phyloP scores from a whole-genome alignment of 176 grass and related monocot genomes.

The Puya raimondii region DNA sequence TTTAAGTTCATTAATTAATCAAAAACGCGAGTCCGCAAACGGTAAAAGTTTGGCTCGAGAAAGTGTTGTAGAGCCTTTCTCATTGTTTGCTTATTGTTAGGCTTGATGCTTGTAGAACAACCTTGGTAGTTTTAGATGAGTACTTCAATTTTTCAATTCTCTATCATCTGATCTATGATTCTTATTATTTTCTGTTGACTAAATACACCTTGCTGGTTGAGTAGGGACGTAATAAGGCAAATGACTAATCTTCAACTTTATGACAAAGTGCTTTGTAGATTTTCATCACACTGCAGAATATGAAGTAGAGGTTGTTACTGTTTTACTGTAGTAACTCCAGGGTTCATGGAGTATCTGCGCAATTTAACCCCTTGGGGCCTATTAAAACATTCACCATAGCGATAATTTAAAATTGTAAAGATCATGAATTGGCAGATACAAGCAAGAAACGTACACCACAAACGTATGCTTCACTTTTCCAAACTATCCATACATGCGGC shows the following conservation, averaged over 20 bases:
- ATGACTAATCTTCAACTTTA: too few species aligned
- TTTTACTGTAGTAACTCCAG: too few species aligned
- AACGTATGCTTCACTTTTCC: too few species aligned
- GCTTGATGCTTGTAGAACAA: neutral
- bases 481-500: too few species aligned
- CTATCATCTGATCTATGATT: neutral
- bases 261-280: too few species aligned
- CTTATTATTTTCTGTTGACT: too few species aligned
- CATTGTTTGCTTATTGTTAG: neutral
- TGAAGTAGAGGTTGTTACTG: too few species aligned
- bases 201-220: neutral
- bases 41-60: neutral
- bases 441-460: too few species aligned
- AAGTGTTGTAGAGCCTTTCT: neutral
- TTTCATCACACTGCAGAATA: too few species aligned
- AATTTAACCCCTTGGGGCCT: too few species aligned
- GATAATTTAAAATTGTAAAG: constrained; percentile 16
- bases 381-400: neutral
- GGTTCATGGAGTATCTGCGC: too few species aligned
- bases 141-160: neutral
- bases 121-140: neutral
- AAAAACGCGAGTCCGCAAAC: neutral
- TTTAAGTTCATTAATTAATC: neutral
- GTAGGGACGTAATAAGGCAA: neutral
- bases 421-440: too few species aligned